Conservation (phyloP, 768 basidiomycete species). For the Rubroboletus pulcherrimus region DNA sequence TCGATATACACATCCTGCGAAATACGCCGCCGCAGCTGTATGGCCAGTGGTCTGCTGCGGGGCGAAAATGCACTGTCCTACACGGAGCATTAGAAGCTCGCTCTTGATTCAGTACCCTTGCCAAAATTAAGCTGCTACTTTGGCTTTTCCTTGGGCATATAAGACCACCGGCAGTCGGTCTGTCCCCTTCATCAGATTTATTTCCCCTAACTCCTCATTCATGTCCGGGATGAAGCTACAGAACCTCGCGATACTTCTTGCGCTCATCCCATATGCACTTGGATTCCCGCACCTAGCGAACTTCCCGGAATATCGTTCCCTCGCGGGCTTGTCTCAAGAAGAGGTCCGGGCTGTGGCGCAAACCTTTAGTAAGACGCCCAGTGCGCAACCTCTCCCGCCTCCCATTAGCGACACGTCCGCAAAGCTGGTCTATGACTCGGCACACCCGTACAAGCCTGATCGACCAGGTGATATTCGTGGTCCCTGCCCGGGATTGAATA, state of each 20-base stretch:
- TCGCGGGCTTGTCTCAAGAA: conserved; percentile 14
- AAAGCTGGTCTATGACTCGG: conserved; percentile 18
- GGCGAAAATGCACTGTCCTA: neutral
- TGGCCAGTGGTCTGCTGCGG: neutral
- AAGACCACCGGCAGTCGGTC: neutral
- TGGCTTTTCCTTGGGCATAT: neutral
- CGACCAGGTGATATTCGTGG: conserved; percentile 25
- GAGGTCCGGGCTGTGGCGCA: conserved; percentile 11
- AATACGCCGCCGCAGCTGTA: neutral
- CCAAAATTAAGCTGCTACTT: neutral
- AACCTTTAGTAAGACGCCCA: conserved; percentile 15
- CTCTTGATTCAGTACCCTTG: neutral
- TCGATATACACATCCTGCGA: neutral
- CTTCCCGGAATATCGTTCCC: conserved; percentile 20
- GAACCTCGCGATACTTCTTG: neutral
- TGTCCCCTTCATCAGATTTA: neutral
- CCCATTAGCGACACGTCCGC: conserved; percentile 22
- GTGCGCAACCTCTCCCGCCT: conserved; percentile 22
- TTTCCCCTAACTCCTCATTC: neutral
- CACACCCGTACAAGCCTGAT: conserved; percentile 14
- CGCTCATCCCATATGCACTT: conserved; percentile 4
- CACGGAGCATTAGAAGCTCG: too few relatives aligned
- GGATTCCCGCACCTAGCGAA: conserved; percentile 14
- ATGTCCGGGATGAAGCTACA: conserved; percentile 6
- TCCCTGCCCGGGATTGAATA: conserved; percentile 24